phyloP scores from a whole-genome alignment of 2,329 filamentous ascomycete genomes.

The Talaromyces albobiverticillius region DNA sequence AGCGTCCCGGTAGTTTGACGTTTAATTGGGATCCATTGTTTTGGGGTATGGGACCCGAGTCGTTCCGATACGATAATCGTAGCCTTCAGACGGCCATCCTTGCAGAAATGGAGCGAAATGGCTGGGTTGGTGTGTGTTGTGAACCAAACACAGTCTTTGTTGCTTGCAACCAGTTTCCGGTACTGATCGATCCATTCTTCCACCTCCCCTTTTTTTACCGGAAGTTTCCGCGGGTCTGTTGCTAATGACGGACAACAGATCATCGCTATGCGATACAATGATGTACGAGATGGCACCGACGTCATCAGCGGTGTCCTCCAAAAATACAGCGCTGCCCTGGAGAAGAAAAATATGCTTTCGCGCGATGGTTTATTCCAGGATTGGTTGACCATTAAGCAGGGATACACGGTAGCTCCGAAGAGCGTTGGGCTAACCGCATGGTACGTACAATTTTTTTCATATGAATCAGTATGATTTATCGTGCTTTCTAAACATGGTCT shows the following conservation, averaged over 20 bases:
- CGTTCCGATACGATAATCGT: conserved; percentile 31
- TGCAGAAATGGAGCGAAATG: conserved; percentile 36
- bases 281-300: conserved; percentile 32
- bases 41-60: conserved; percentile 36
- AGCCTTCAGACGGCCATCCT: conserved; percentile 34
- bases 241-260: conserved; percentile 23
- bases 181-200: too few species aligned
- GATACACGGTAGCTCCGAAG: conserved; percentile 17
- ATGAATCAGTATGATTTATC: too few species aligned
- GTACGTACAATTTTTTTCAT: conserved; percentile 20
- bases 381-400: conserved; percentile 28
- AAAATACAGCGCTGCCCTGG: conserved; percentile 38
- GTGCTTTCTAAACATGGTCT: too few species aligned
- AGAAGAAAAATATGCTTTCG: conserved; percentile 27
- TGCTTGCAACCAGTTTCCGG: conserved; percentile 46
- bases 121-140: conserved; percentile 43
- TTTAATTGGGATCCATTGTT: conserved; percentile 43
- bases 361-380: conserved; percentile 25
- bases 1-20: conserved; percentile 27
- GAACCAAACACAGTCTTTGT: conserved; percentile 35
- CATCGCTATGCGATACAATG: conserved; percentile 38
- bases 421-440: conserved; percentile 27
- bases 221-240: too few species aligned
- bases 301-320: conserved; percentile 29
- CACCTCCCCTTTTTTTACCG: too few species aligned